Evolutionary conservation across 371 early-diverging fungal genomes (phyloP).

Genomic region (Apophysomyces sp.): DNA sequence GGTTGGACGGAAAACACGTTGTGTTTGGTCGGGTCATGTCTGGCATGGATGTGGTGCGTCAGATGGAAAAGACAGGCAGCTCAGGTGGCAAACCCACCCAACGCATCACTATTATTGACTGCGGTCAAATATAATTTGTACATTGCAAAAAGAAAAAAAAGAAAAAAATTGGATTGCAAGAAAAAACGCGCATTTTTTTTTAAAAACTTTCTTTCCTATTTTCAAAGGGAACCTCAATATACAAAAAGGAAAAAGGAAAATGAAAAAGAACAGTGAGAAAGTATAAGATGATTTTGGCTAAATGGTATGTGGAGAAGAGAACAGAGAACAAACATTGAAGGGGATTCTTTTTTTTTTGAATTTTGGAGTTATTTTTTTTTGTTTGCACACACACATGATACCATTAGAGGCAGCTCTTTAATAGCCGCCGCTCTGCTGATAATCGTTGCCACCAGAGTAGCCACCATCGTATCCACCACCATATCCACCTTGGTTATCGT

Average conservation of each 20-base stretch:
- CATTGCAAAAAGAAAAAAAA: constrained; percentile 7
- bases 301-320: not conserved
- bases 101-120: constrained; percentile 63
- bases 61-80: constrained; percentile 69
- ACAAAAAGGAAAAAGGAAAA: not conserved
- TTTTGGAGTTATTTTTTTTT: not conserved
- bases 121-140: constrained; percentile 50
- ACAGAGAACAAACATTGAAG: not conserved
- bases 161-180: not conserved
- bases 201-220: no score
- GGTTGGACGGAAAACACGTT: constrained; percentile 98
- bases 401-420: not conserved
- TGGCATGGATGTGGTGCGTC: constrained; percentile 72
- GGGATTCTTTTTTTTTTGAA: not conserved
- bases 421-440: not conserved
- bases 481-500: not conserved
- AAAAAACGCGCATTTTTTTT: no score
- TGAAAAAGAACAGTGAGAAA: no score
- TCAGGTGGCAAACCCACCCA: constrained; percentile 53
- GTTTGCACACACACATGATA: not conserved
- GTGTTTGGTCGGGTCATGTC: constrained; percentile 94
- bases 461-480: not conserved
- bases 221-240: no score
- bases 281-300: no score
- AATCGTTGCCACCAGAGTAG: not conserved